Conservation (phyloP, 352 stramenopile species). For the Achlya hypogyna region DNA sequence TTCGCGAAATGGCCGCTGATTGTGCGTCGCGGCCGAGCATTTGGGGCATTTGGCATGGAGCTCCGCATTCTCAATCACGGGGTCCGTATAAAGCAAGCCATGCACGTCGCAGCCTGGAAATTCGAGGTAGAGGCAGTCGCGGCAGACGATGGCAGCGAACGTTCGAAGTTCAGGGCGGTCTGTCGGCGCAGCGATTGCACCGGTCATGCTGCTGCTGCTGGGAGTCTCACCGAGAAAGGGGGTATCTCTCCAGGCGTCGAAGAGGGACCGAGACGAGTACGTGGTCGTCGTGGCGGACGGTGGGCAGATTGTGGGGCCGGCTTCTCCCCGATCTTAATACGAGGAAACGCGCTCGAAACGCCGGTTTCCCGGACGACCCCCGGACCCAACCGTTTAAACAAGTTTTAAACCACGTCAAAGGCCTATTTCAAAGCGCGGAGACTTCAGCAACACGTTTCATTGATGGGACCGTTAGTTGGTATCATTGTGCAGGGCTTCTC, state of each 20-base stretch:
- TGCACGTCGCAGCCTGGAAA: conserved; percentile 83
- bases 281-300: not conserved
- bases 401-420: too few relatives aligned
- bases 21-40: conserved; percentile 74
- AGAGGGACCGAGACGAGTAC: not conserved
- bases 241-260: not conserved
- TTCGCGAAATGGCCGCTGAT: conserved; percentile 73
- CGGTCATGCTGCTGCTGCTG: not conserved
- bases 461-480: too few relatives aligned
- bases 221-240: not conserved
- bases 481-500: too few relatives aligned
- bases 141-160: conserved; percentile 77
- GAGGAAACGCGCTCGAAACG: not conserved
- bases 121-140: conserved; percentile 75
- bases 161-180: conserved; percentile 32
- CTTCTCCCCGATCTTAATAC: not conserved
- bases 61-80: conserved; percentile 23
- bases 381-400: not conserved
- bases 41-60: conserved; percentile 74
- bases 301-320: not conserved
- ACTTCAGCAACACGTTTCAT: too few relatives aligned
- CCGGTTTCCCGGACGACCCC: not conserved
- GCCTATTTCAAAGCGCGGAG: too few relatives aligned
- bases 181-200: not conserved
- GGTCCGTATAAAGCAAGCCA: conserved; percentile 70